Base-by-base conservation (phyloP, 768 basidiomycete genomes). In the Macrolepiota albuminosa region DNA sequence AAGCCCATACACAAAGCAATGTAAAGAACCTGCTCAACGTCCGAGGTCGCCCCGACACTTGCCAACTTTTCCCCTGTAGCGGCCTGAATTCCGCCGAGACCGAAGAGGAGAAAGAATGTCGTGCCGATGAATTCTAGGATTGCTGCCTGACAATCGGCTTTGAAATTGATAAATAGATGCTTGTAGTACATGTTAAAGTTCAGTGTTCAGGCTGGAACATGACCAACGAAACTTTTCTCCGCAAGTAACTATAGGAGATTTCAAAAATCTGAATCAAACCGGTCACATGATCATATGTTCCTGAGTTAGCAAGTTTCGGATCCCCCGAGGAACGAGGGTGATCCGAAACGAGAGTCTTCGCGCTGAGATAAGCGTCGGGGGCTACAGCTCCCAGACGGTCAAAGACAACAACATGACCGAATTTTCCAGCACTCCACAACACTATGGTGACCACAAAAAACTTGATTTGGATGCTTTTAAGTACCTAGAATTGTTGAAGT, bases 51-150 rank as follows among this genome's bases (percentile, higher is more conserved):
- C 13, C 59, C 53, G n/a, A 34, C 40, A 54, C 68, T 69, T 53
- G 67, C 57, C 33, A 65, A 56, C n/a, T 67, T 67, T 61, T 76
- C 78, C 9, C 71, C 68, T 6, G 77, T 71, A 1, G 81, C 75
- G 3, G 84, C 84, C 66, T 89, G 87, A 24, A 84, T 81, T 2
- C 85, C 84, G 2, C 87, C 86, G 3, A 86, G 75, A 10, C 83
- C 87, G 45, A 88, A 76, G n/a, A 85, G 76, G 31, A 89, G 76
- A 71, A 89, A 89, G 59, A 83, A 72, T 0, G 78, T 74, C 4
- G 86, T 87, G 26, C 86, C 84, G 42, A 84, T 66, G 58, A 83
- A 83, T 64, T 87, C 86, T 26, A 86, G 72, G n/a, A 69, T 60
- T 3, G 84, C 84, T 0, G 84, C 84, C 33, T 69, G 72, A 45